Percentiles rank a stretch among this genome's conserved stretches.
Conservation (phyloP, 208 protist genomes). For the Vickermania spadyakhi region DNA sequence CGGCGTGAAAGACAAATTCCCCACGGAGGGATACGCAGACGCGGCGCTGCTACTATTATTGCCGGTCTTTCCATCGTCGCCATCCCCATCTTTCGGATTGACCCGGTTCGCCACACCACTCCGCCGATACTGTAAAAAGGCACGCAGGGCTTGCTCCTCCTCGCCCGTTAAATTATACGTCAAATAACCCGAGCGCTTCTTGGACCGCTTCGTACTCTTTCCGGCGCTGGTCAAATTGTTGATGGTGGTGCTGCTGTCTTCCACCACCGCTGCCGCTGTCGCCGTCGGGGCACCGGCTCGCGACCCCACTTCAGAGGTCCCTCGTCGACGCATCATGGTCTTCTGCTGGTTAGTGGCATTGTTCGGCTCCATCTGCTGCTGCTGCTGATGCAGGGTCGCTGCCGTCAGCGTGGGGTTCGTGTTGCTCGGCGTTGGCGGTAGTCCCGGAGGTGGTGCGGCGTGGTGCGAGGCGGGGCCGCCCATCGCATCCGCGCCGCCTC, state of each 20-base stretch:
- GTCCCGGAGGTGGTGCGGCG: not conserved
- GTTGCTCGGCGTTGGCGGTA: not conserved
- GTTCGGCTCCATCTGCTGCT: not conserved
- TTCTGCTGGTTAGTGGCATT: not conserved
- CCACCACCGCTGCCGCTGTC: no score
- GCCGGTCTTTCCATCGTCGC: constrained; percentile 4
- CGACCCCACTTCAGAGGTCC: no score
- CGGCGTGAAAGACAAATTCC: not conserved
- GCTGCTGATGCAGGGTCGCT: not conserved
- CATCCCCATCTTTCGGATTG: no score
- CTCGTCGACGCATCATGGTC: no score
- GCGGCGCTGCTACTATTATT: constrained; percentile 11
- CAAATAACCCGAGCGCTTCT: constrained; percentile 71
- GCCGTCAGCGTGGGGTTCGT: no score
- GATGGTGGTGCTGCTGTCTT: not conserved
- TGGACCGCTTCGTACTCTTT: constrained; percentile 10
- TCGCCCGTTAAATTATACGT: constrained; percentile 72
- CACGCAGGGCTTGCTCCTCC: constrained; percentile 53
- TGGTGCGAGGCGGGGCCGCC: not conserved
- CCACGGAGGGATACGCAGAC: constrained; percentile 3
- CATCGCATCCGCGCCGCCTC: not conserved
- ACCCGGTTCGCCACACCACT: not conserved
- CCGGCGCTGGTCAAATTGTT: not conserved
- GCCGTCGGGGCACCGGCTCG: no score
- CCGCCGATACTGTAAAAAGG: constrained; percentile 25